These are phyloP conservation scores for Berkeleyomyces rouxiae DNA, from an alignment of 2,329 filamentous ascomycete genomes.

Conservation along the genomic window DNA sequence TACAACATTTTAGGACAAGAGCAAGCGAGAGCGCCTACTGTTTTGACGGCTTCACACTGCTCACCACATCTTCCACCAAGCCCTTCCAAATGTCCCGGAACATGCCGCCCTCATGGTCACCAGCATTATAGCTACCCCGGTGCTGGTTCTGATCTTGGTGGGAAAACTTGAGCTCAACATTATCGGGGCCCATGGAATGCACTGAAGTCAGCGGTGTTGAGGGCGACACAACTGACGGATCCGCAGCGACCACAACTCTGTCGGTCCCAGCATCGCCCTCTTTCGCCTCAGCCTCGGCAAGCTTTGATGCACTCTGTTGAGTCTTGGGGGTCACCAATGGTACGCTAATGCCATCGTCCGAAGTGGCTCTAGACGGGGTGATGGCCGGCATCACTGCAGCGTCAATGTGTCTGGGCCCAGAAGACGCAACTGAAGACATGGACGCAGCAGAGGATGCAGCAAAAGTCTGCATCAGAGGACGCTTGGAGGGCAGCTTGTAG, in stretches of 20 bases:
- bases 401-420: conserved; percentile 29
- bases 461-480: conserved; percentile 48
- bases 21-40: neutral
- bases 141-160: conserved; percentile 23
- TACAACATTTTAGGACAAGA: neutral
- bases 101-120: conserved; percentile 25
- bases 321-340: conserved; percentile 43
- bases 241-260: conserved; percentile 38
- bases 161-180: conserved; percentile 37
- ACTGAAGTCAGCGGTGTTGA: conserved; percentile 37
- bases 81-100: conserved; percentile 39
- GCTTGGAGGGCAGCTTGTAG: conserved; percentile 21
- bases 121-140: conserved; percentile 16
- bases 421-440: conserved; percentile 22
- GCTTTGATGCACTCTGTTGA: conserved; percentile 28
- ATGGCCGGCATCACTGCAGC: conserved; percentile 34
- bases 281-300: conserved; percentile 24
- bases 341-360: conserved; percentile 20
- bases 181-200: conserved; percentile 40
- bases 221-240: conserved; percentile 36
- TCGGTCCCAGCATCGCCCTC: conserved; percentile 23
- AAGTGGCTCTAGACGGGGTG: conserved; percentile 27
- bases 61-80: conserved; percentile 33
- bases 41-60: conserved; percentile 2
- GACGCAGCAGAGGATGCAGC: conserved; percentile 31